Evolutionary conservation across 495 filamentous ascomycete species (phyloP).

Genomic region (Aspergillus mulundensis): DNA sequence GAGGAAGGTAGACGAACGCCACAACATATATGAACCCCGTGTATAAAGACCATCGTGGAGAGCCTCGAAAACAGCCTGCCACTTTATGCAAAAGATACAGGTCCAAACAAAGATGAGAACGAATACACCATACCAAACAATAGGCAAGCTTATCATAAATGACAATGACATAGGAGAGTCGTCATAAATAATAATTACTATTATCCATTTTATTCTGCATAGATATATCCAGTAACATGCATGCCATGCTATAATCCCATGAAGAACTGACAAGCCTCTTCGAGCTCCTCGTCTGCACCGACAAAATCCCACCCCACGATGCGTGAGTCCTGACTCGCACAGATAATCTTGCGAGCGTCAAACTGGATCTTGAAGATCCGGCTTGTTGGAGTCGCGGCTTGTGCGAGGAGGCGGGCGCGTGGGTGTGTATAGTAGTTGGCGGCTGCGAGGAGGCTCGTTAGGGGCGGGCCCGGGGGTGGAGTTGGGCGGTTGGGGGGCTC

Average conservation of each 20-base stretch:
- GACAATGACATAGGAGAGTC: not conserved
- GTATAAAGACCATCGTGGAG: not conserved
- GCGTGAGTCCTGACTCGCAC: constrained; percentile 81
- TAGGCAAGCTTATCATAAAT: too few species aligned
- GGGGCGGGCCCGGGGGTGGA: not conserved
- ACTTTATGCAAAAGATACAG: not conserved
- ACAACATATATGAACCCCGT: not conserved
- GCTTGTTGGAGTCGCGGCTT: constrained; percentile 34
- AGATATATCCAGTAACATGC: not conserved
- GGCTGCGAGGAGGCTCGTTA: not conserved
- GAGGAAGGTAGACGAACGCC: not conserved
- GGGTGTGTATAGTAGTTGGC: constrained; percentile 16
- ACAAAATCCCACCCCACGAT: constrained; percentile 99
- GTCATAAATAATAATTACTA: not conserved
- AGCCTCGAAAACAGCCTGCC: not conserved
- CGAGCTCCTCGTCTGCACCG: constrained; percentile 77
- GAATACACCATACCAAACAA: not conserved
- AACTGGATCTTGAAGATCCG: constrained; percentile 98
- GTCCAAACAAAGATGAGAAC: not conserved
- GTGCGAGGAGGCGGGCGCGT: constrained; percentile 8
- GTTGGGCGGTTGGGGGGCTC: constrained; percentile 8
- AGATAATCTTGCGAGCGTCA: constrained; percentile 88
- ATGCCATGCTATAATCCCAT: constrained; percentile 22
- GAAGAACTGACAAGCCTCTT: constrained; percentile 79
- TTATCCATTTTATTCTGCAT: not conserved